Percentiles rank a stretch among this genome's conserved stretches.
These are phyloP conservation scores for Xylaria sp. DNA, from an alignment of 2,329 filamentous ascomycete species.

Conservation along the genomic window DNA sequence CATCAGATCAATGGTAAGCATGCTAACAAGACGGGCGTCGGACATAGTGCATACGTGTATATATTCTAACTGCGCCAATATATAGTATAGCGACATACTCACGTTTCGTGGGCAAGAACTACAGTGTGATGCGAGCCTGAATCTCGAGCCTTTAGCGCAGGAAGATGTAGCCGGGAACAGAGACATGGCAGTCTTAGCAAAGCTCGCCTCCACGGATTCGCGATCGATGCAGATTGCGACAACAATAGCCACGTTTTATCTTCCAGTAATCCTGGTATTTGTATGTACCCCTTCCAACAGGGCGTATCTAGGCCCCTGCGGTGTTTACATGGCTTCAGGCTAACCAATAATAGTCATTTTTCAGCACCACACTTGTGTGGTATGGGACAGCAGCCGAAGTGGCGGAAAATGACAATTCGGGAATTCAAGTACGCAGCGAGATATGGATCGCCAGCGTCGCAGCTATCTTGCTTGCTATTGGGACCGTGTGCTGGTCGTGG, in stretches of 20 bases:
- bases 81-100: constrained; percentile 19
- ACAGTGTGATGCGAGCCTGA: not conserved
- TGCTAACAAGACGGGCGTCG: not conserved
- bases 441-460: constrained; percentile 44
- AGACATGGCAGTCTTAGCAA: constrained; percentile 2
- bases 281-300: not conserved
- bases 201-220: not conserved
- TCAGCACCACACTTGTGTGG: constrained; percentile 11
- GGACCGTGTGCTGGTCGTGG: constrained; percentile 9
- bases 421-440: constrained; percentile 3
- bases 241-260: constrained; percentile 18
- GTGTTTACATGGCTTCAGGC: too few relatives aligned
- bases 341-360: constrained; percentile 1
- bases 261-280: constrained; percentile 15
- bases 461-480: constrained; percentile 9
- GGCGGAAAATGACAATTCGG: not conserved
- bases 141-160: not conserved
- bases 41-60: not conserved
- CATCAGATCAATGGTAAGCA: constrained; percentile 18
- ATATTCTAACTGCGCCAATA: not conserved
- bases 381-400: not conserved
- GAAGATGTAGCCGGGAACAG: not conserved
- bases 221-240: constrained; percentile 13
- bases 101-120: constrained; percentile 15
- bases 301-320: too few relatives aligned